Percentiles rank a stretch among this genome's conserved stretches.
phyloP scores from a whole-genome alignment of 768 basidiomycete species.

The Arthromyces matolae region DNA sequence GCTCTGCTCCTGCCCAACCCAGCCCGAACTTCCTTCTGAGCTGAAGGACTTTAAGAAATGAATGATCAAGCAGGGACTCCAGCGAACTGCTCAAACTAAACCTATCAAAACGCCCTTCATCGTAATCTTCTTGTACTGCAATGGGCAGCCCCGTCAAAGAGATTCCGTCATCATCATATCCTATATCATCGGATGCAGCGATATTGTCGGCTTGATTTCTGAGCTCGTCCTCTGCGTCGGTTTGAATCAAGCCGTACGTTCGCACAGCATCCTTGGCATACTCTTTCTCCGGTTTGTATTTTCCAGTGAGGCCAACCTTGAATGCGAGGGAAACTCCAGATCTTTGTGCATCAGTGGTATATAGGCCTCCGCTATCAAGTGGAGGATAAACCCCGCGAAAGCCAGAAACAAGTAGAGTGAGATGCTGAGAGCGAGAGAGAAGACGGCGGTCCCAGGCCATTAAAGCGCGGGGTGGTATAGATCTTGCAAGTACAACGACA shows the following conservation, averaged over 20 bases:
- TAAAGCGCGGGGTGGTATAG: constrained; percentile 60
- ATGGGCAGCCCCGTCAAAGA: constrained; percentile 13
- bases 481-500: constrained; percentile 44
- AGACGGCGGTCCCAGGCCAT: constrained; percentile 73
- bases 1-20: constrained; percentile 71
- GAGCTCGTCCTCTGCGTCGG: constrained; percentile 41
- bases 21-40: constrained; percentile 48
- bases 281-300: constrained; percentile 57
- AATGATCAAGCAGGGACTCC: constrained; percentile 56
- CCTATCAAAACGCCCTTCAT: constrained; percentile 45
- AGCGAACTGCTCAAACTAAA: constrained; percentile 65
- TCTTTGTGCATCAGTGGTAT: constrained; percentile 30
- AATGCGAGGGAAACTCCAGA: constrained; percentile 41
- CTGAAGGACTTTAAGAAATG: constrained; percentile 51
- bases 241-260: constrained; percentile 44
- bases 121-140: constrained; percentile 27
- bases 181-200: constrained; percentile 25
- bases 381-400: constrained; percentile 52
- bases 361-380: constrained; percentile 39
- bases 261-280: constrained; percentile 46
- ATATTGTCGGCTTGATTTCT: constrained; percentile 31
- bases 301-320: constrained; percentile 55
- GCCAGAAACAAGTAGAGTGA: constrained; percentile 64
- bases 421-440: constrained; percentile 50
- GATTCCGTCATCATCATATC: constrained; percentile 21